Evolutionary conservation across 169 alveolate genomes (phyloP), one percentile per base, ranked within the genome.

Genomic region (Cryptosporidium sp.): DNA sequence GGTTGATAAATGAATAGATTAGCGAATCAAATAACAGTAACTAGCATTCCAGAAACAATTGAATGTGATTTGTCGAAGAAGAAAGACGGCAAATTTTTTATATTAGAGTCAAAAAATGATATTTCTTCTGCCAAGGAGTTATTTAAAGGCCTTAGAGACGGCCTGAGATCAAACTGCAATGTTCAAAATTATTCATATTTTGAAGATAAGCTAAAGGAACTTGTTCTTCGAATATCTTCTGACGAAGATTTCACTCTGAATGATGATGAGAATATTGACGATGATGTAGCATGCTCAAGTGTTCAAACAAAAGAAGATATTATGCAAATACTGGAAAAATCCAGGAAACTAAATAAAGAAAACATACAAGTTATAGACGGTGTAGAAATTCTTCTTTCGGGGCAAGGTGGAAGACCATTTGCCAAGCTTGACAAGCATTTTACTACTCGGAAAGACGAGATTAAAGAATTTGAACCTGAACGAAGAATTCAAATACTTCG

Each of bases 371-470:
- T 26, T 21, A 62, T 80, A 41, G 89, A 41, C 7, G 67, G 75
- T 3, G 43, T 26, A 14, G 80, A 80, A 37, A 39, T 80, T 33
- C 45, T 37, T 21, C 75, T 65, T 41, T 62, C 89, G 0, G 89
- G 89, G 59, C 33, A 43, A 23, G 89, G 89, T 3, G 89, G 89
- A 43, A 80, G 70, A 18, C 89, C 89, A 41, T 80, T 80, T 62
- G 68, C 43, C 26, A 35, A 18, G 43, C 68, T 51, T 21, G 71
- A 65, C 4, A 37, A 35, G 41, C 12, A 65, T 65, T 29, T 31
- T 37, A 65, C 0, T 5, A 39, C 29, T 31, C 48, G 31, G 6
- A 55, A 26, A 26, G 67, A 6, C 31, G 87, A 80, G 43, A 65
- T 16, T 21, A 80, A 39, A 31, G 43, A 58, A 18, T 33, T 52